These are phyloP conservation scores for Penicillium brasilianum DNA, from an alignment of 2,329 filamentous ascomycete genomes.

Conservation along the genomic window DNA sequence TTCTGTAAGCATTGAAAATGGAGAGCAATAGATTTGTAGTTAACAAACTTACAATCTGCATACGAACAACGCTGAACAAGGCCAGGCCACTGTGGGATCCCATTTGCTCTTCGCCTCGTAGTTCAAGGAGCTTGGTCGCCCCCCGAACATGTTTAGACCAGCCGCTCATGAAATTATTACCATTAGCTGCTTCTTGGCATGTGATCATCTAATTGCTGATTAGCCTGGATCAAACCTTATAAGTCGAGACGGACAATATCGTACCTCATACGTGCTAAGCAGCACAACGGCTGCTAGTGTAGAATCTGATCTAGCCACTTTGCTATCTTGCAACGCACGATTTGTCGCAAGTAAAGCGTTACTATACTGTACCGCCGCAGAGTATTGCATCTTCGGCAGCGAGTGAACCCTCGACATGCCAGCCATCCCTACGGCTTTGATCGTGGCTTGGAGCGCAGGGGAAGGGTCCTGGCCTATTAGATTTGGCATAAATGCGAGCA, in stretches of 20 bases:
- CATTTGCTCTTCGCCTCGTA: conserved; percentile 22
- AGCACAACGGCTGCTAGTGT: conserved; percentile 25
- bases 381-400: conserved; percentile 1
- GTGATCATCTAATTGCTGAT: not conserved
- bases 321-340: conserved; percentile 15
- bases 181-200: not conserved
- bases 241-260: not conserved
- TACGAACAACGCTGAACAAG: conserved; percentile 18
- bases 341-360: conserved; percentile 20
- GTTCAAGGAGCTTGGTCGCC: conserved; percentile 19
- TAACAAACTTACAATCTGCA: conserved; percentile 13
- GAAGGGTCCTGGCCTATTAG: conserved; percentile 15
- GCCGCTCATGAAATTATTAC: not conserved
- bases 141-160: conserved; percentile 26
- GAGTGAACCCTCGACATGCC: conserved; percentile 16
- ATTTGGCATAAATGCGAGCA: conserved; percentile 16
- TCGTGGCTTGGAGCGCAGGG: conserved; percentile 14
- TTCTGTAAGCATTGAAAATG: not conserved
- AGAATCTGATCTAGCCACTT: conserved; percentile 16
- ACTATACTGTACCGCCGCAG: conserved; percentile 19
- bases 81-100: conserved; percentile 6
- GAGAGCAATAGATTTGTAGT: not conserved
- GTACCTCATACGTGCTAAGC: conserved; percentile 27
- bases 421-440: conserved; percentile 22
- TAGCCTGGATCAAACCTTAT: not conserved